Evolutionary conservation across 2,329 filamentous ascomycete species (phyloP), one percentile per base, ranked within the genome.

Genomic region (Colletotrichum sublineola): DNA sequence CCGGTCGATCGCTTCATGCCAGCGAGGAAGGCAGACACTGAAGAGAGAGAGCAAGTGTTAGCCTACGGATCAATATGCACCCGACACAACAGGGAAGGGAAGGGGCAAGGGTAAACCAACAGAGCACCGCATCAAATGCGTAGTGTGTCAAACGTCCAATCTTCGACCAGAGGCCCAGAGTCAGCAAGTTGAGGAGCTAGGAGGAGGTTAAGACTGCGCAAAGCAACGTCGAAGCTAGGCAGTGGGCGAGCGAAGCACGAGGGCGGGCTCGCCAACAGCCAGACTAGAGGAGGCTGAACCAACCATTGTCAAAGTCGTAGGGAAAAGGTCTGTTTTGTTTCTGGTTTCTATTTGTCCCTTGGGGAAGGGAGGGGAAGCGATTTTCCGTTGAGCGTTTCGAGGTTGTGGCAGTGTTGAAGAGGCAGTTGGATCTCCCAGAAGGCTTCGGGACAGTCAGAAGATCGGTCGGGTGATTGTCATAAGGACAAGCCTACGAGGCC

Each of bases 1-100:
- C 96, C 96, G 74, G 96, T 98, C 75, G 96, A 98, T 78, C 96
- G 94, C 86, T 97, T 97, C 87, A 99, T 95, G 79, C 96, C 96
- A 50, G 96, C 96, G 76, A 99, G 91, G 82, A 98, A 96, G 75
- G 96, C 94, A 79, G 96, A 99, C 82, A 99, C 94, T 97, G 73
- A 29, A 44, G 24, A 38, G 29, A 24, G n/a, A 61, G 6, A 50
- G 14, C 7, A 6, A 36, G 24, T 42, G 55, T 68, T 56, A 74
- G 69, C 20, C 31, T 46, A 36, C 44, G 61, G 56, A 65, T 31
- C 36, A 48, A 42, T 58, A 42, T 38, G 11, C 48, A 53, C 11
- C 50, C 33, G 33, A 52, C 11, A 20, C 6, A 12, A 62, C 44
- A 48, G 46, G 20, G 46, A n/a, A 24, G 24, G n/a, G 18, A 38